phyloP scores from a whole-genome alignment of 495 filamentous ascomycete species.

The Podospora appendiculata region DNA sequence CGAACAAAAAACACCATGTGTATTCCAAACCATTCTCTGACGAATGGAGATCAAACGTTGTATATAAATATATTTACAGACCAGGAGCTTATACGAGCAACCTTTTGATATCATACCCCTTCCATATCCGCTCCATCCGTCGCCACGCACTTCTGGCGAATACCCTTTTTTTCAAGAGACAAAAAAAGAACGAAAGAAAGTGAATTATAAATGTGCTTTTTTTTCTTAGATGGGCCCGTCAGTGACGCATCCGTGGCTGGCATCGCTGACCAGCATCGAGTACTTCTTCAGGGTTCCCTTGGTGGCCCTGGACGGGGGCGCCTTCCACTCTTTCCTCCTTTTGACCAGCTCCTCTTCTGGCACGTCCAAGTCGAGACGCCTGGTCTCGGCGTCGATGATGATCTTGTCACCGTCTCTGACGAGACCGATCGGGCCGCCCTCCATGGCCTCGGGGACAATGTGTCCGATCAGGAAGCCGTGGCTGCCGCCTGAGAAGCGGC shows the following conservation, averaged over 20 bases:
- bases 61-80: no score
- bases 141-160: neutral
- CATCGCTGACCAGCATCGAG: conserved; percentile 59
- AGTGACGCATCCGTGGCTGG: conserved; percentile 74
- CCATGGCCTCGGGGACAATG: conserved; percentile 63
- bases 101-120: no score
- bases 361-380: conserved; percentile 53
- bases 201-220: neutral
- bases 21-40: no score
- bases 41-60: no score
- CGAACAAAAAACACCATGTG: no score
- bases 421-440: conserved; percentile 62
- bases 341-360: conserved; percentile 54
- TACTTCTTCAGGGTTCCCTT: conserved; percentile 77
- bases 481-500: conserved; percentile 67
- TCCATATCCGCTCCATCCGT: no score
- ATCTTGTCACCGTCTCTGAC: conserved; percentile 62
- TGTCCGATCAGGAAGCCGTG: conserved; percentile 78
- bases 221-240: conserved; percentile 33
- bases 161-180: neutral
- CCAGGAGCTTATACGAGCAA: no score
- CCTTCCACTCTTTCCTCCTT: conserved; percentile 56
- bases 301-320: conserved; percentile 58
- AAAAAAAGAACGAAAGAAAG: neutral
- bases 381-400: conserved; percentile 62